Evolutionary conservation across 208 protist genomes (phyloP).

Genomic region (Phytomonas sp.): DNA sequence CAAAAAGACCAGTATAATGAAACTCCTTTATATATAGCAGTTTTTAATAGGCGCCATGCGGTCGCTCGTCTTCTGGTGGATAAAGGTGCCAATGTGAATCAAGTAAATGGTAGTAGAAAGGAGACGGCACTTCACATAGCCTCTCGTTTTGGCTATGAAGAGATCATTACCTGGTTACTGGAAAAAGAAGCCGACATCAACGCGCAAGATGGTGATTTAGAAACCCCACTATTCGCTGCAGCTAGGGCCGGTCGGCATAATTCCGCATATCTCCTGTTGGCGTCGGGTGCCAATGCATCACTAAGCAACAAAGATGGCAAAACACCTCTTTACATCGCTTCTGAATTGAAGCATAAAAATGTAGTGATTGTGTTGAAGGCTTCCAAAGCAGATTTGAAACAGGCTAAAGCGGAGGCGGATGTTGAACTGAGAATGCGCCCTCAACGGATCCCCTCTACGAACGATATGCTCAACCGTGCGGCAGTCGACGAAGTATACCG

Average conservation of each 20-base stretch:
- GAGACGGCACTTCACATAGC: slow-evolving; percentile 76
- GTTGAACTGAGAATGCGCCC: slow-evolving; percentile 37
- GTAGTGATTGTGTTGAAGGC: slow-evolving; percentile 76
- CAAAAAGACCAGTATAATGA: slow-evolving; percentile 45
- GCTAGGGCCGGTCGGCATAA: slow-evolving; percentile 56
- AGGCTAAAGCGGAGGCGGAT: slow-evolving; percentile 69
- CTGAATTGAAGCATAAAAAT: slow-evolving; percentile 74
- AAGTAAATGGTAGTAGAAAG: slow-evolving; percentile 34
- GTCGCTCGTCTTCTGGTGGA: slow-evolving; percentile 52
- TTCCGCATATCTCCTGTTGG: slow-evolving; percentile 56
- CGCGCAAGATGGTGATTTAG: slow-evolving; percentile 44
- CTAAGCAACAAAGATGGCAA: slow-evolving; percentile 76
- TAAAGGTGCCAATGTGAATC: slow-evolving; percentile 51
- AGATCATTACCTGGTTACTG: slow-evolving; percentile 39
- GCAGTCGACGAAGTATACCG: slow-evolving; percentile 31
- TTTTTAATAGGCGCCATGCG: slow-evolving; percentile 59
- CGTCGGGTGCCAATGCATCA: slow-evolving; percentile 38
- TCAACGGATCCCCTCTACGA: slow-evolving; percentile 46
- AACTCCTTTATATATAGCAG: slow-evolving; percentile 78
- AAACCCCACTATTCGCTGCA: slow-evolving; percentile 76
- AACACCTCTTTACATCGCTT: slow-evolving; percentile 78
- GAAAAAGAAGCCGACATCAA: slow-evolving; percentile 52
- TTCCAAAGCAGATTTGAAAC: slow-evolving; percentile 28
- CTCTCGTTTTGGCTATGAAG: slow-evolving; percentile 37
- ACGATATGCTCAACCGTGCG: slow-evolving; percentile 55